Conservation (phyloP, 148 eudicot genomes). For the Amaranthus cruentus region DNA sequence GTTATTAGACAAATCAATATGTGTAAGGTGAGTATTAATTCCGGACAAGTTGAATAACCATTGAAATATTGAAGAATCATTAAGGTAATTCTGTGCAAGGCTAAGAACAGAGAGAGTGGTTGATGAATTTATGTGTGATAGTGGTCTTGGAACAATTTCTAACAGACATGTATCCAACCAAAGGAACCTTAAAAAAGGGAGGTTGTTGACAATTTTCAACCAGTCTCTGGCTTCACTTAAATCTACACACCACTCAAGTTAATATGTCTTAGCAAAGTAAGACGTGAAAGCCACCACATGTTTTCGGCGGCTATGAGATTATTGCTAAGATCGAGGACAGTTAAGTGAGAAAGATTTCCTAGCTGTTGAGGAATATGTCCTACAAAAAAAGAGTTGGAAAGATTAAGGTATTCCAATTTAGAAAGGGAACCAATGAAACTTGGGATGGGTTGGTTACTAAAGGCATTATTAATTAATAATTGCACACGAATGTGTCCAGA, state of each 20-base stretch:
- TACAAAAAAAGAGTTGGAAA: background rate
- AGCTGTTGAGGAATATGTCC: background rate
- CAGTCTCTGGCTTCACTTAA: background rate
- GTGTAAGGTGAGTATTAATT: background rate
- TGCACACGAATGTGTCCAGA: too few relatives aligned
- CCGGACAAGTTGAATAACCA: constrained; percentile 2
- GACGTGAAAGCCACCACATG: background rate
- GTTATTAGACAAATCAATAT: background rate
- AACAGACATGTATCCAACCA: too few relatives aligned
- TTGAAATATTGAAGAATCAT: background rate
- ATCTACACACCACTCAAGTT: too few relatives aligned
- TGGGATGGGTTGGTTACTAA: background rate
- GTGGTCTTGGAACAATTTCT: background rate
- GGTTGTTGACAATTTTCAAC: background rate
- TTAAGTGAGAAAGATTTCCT: background rate
- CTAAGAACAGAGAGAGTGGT: background rate
- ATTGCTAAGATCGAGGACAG: background rate
- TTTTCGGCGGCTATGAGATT: background rate
- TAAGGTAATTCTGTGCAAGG: background rate
- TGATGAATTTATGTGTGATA: background rate
- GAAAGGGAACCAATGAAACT: background rate
- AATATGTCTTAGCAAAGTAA: background rate
- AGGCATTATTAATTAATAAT: background rate
- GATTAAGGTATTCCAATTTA: background rate
- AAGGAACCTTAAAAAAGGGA: constrained; percentile 12